Conservation (phyloP, 2,329 filamentous ascomycete genomes). For the Fusarium staphyleae region DNA sequence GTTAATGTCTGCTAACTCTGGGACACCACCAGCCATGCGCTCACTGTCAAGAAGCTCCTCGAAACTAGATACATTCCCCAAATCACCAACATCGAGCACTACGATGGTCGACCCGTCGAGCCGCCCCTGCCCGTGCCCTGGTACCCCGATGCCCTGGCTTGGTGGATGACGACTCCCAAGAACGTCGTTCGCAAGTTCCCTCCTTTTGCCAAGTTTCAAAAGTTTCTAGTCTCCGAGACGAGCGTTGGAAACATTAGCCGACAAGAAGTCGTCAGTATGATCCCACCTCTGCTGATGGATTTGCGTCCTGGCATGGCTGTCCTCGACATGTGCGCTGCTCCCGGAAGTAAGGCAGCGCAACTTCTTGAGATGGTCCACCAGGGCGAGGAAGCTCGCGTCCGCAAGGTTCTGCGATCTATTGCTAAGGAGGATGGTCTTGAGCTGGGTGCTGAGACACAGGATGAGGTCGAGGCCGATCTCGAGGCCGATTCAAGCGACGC, state of each 20-base stretch:
- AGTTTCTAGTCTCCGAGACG: constrained; percentile 96
- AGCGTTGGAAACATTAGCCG: constrained; percentile 96
- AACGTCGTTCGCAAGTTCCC: constrained; percentile 92
- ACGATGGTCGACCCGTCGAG: constrained; percentile 82
- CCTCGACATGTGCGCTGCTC: constrained; percentile 94
- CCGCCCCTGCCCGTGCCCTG: constrained; percentile 83
- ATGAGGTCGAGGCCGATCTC: constrained; percentile 59
- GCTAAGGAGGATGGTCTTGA: constrained; percentile 67
- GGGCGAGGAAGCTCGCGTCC: constrained; percentile 87
- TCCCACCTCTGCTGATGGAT: constrained; percentile 92
- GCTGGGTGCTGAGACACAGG: constrained; percentile 55
- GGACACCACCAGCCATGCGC: constrained; percentile 71
- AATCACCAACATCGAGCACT: constrained; percentile 82
- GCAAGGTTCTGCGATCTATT: constrained; percentile 71
- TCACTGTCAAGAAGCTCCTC: constrained; percentile 87
- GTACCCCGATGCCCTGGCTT: constrained; percentile 95
- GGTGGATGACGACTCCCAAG: constrained; percentile 98
- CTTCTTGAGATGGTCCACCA: constrained; percentile 92
- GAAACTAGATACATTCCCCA: constrained; percentile 89
- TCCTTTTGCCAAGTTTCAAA: constrained; percentile 94
- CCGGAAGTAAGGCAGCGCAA: constrained; percentile 96
- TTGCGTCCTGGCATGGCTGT: constrained; percentile 90
- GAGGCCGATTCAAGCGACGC: constrained; percentile 72
- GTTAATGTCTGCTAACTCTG: constrained; percentile 23
- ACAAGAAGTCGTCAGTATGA: constrained; percentile 99